Conservation (phyloP, 2,329 filamentous ascomycete genomes). For the Fusarium secorum region DNA sequence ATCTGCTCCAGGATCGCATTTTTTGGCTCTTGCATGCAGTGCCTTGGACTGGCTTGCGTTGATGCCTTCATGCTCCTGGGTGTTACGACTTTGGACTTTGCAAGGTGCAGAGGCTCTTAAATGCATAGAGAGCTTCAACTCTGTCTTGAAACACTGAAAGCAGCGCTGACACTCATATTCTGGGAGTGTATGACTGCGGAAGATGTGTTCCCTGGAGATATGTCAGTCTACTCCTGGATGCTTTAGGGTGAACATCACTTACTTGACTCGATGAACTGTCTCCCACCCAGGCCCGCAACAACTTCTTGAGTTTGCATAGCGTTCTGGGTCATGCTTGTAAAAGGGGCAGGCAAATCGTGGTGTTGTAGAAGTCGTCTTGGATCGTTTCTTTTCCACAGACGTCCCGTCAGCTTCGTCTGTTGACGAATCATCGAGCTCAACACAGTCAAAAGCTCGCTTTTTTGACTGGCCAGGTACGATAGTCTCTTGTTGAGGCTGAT, state of each 20-base stretch:
- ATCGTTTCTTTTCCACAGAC: not conserved
- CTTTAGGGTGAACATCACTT: not conserved
- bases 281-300: slow-evolving; percentile 28
- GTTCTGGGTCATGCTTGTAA: slow-evolving; percentile 24
- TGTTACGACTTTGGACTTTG: not conserved
- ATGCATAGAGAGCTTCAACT: not conserved
- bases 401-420: not conserved
- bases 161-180: slow-evolving; percentile 24
- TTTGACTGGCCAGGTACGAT: not conserved
- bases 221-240: not conserved
- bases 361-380: not conserved
- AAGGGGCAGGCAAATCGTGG: slow-evolving; percentile 28
- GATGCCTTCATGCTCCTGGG: slow-evolving; percentile 15
- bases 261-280: slow-evolving; percentile 28
- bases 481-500: not conserved
- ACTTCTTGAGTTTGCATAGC: slow-evolving; percentile 7
- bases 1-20: not conserved
- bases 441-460: slow-evolving; percentile 1
- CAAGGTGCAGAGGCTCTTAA: slow-evolving; percentile 2
- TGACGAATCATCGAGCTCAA: slow-evolving; percentile 2
- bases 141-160: slow-evolving; percentile 3
- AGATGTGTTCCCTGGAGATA: slow-evolving; percentile 17
- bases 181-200: slow-evolving; percentile 15
- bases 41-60: slow-evolving; percentile 1
- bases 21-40: slow-evolving; percentile 3